Conservation (phyloP, 2,329 filamentous ascomycete genomes). For the Colletotrichum nymphaeae region DNA sequence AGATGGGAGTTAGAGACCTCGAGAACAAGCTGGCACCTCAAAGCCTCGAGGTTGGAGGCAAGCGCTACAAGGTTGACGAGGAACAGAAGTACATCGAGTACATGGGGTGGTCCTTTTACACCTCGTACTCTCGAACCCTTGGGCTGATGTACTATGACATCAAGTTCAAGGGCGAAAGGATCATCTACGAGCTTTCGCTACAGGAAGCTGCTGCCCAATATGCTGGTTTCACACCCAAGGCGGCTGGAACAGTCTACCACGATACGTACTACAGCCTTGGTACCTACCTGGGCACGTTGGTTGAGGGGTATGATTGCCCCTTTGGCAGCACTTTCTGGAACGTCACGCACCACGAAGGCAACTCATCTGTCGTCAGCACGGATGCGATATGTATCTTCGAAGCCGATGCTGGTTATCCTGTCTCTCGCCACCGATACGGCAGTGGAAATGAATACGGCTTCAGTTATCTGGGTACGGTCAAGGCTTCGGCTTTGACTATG, state of each 20-base stretch:
- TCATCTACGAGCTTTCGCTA: constrained; percentile 64
- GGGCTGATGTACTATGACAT: constrained; percentile 62
- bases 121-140: constrained; percentile 55
- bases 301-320: constrained; percentile 56
- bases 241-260: constrained; percentile 54
- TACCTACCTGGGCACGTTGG: constrained; percentile 47
- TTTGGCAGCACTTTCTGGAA: constrained; percentile 50
- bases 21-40: constrained; percentile 50
- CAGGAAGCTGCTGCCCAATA: constrained; percentile 66
- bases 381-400: constrained; percentile 54
- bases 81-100: constrained; percentile 60
- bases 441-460: constrained; percentile 43
- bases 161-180: constrained; percentile 59
- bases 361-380: constrained; percentile 43
- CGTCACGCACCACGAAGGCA: constrained; percentile 44
- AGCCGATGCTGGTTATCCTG: constrained; percentile 47
- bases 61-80: constrained; percentile 55
- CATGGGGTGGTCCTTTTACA: constrained; percentile 65
- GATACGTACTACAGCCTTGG: constrained; percentile 53
- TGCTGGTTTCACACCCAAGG: constrained; percentile 58
- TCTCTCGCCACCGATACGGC: constrained; percentile 48
- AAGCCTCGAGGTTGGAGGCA: constrained; percentile 50
- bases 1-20: constrained; percentile 45
- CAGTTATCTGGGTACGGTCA: constrained; percentile 44
- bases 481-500: constrained; percentile 43